Evolutionary conservation across 2,329 filamentous ascomycete species (phyloP), one percentile per base, ranked within the genome.

Genomic region (Fusarium devonianum): DNA sequence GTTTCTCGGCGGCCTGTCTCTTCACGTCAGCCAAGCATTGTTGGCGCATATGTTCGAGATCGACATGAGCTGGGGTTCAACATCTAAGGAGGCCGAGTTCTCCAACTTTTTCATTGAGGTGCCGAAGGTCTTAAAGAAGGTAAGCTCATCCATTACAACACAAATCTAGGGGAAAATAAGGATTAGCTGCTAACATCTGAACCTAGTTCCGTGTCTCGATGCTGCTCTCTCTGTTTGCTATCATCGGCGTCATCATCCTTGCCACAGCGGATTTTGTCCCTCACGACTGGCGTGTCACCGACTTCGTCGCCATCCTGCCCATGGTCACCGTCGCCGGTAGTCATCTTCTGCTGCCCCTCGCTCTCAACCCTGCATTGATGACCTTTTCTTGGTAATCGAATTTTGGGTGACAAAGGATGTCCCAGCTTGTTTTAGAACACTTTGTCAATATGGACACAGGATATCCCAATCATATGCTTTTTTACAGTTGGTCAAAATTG

Each of bases 101-200:
- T 87, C 88, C 18, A 89, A 90, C 71, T 95, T 95, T 73, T 93
- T 92, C 73, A 88, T 90, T 52, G 90, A 94, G 68, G 83, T 92
- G 13, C 87, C 88, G 23, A 88, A 88, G 68, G 88, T 95, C 29
- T 69, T 93, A 63, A 87, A 86, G 73, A 86, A 84, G 67, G 90
- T 91, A 72, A 83, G 87, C 70, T 78, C 71, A 63, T 67, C 65
- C 73, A 42, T 63, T 60, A 52, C 70, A n/a, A n/a, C n/a, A n/a
- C n/a, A n/a, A n/a, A n/a, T n/a, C n/a, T n/a, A n/a, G n/a, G n/a
- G n/a, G n/a, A n/a, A n/a, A n/a, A n/a, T n/a, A n/a, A 60, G 67
- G 52, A 53, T 67, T 28, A 70, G 58, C 4, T 71, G 21, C 63
- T 68, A 56, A 70, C 49, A 28, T 23, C 12, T 12, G 21, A 14